phyloP scores from a whole-genome alignment of 768 basidiomycete genomes.

The Auricularia sp. region DNA sequence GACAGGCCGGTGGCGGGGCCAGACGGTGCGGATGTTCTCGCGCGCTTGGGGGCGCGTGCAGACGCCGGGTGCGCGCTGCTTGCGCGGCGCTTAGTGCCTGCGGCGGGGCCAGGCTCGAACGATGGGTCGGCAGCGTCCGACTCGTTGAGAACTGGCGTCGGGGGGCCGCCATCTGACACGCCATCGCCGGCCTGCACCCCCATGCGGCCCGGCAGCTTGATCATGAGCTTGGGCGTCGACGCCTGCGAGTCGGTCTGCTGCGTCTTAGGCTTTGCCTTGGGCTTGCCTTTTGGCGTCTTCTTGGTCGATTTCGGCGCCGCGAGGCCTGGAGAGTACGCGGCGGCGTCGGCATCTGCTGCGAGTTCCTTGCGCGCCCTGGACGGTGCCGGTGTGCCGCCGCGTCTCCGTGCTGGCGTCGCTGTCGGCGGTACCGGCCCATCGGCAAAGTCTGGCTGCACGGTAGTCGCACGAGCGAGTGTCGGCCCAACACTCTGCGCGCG shows the following conservation, averaged over 20 bases:
- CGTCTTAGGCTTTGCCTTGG: not conserved
- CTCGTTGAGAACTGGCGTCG: not conserved
- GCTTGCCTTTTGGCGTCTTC: not conserved
- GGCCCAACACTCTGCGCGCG: not conserved
- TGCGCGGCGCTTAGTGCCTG: not conserved
- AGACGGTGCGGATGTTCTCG: not conserved
- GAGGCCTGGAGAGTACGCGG: not conserved
- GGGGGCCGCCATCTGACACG: not conserved
- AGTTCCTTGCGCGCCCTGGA: not conserved
- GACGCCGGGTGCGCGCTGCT: not conserved
- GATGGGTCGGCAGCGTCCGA: not conserved
- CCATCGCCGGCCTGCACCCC: not conserved
- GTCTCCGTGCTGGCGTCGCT: not conserved
- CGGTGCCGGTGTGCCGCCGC: not conserved
- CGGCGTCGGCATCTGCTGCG: not conserved
- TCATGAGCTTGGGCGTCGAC: not conserved
- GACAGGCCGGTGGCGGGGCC: not conserved
- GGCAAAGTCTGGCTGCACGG: not conserved
- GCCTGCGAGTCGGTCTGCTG: not conserved
- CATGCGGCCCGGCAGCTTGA: not conserved
- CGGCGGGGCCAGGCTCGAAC: not conserved
- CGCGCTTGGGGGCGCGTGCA: not conserved
- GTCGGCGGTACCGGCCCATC: not conserved
- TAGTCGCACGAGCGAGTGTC: not conserved
- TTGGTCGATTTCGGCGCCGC: not conserved